Evolutionary conservation across 129 eudicot genomes (phyloP).

Genomic region (Centaurea solstitialis): DNA sequence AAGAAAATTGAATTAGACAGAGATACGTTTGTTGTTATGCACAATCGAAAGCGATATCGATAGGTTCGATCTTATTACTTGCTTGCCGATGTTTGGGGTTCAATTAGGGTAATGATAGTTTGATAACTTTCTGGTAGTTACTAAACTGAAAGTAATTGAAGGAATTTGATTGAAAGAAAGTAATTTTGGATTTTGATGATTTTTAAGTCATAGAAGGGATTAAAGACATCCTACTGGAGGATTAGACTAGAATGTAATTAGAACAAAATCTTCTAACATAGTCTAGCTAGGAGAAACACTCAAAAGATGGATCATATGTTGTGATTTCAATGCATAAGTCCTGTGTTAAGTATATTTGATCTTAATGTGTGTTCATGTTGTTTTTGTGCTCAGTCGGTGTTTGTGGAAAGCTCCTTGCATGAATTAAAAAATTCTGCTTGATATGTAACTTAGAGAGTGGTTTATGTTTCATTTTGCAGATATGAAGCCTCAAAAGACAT

Average conservation of each 20-base stretch:
- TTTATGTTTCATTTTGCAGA: slow-evolving; percentile 43
- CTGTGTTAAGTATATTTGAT: background rate
- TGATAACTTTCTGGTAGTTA: background rate
- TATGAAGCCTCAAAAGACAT: slow-evolving; percentile 60
- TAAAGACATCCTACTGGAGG: background rate
- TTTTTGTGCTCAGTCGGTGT: background rate
- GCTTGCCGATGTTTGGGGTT: background rate
- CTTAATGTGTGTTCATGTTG: background rate
- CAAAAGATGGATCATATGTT: background rate
- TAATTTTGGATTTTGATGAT: background rate
- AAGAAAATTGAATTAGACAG: background rate
- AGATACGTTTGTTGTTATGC: background rate
- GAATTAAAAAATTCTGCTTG: background rate
- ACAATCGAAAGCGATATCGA: background rate
- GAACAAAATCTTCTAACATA: background rate
- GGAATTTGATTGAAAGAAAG: slow-evolving; percentile 4
- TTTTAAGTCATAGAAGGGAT: background rate
- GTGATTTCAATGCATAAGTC: slow-evolving; percentile 1
- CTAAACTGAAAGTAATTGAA: background rate
- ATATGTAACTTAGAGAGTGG: slow-evolving; percentile 6
- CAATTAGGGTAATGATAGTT: background rate
- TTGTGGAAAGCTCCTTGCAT: background rate
- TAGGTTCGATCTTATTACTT: slow-evolving; percentile 6
- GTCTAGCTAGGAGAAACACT: background rate
- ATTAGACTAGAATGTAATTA: background rate